Base-by-base conservation (phyloP, 2,329 filamentous ascomycete species). In the Verticillium nubilum region DNA sequence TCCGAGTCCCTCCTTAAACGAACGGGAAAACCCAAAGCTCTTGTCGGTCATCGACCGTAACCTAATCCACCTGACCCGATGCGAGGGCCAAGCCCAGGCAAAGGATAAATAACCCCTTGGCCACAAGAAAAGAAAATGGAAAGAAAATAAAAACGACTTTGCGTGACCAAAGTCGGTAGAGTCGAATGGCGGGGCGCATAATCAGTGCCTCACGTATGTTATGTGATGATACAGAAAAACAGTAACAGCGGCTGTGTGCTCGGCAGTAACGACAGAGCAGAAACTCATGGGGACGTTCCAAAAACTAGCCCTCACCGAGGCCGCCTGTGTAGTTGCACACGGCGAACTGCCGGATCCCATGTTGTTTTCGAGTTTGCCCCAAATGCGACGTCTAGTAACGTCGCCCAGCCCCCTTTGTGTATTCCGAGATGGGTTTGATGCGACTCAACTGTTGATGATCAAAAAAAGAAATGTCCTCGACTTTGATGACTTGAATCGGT, bases 321-420 rank as follows among this genome's bases (percentile, higher is more conserved):
- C 35, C 35, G 35, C 4, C 35, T 17, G 35, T 37, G 5, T n/a
- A 19, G 35, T 37, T 7, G 13, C 35, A 37, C 1, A 37, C n/a
- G 37, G 7, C 37, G 23, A 47, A 47, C 37, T 19, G 37, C n/a
- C 37, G 19, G 37, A 23, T n/a, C 29, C 37, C n/a, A 47, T 47
- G 2, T 23, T 47, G 37, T 12, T 17, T 37, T 47, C 37, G n/a
- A 23, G 37, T 12, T 12, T 31, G 29, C 37, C n/a, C 37, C 37
- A 23, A 3, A 31, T 23, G 54, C 28, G 56, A 35, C 61, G 60
- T 62, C 60, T 63, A 56, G 31, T 60, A 63, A 63, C 61, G 61
- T 60, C 60, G 31, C 29, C 31, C 33, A 23, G 10, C 19, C n/a
- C 37, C n/a, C 37, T 7, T 9, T n/a, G n/a, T 47, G n/a, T 19